A percentile compares a stretch with the other conserved stretches of the same genome.
These are phyloP conservation scores for Acidomyces sp. DNA, from an alignment of 495 filamentous ascomycete species.

Conservation along the genomic window DNA sequence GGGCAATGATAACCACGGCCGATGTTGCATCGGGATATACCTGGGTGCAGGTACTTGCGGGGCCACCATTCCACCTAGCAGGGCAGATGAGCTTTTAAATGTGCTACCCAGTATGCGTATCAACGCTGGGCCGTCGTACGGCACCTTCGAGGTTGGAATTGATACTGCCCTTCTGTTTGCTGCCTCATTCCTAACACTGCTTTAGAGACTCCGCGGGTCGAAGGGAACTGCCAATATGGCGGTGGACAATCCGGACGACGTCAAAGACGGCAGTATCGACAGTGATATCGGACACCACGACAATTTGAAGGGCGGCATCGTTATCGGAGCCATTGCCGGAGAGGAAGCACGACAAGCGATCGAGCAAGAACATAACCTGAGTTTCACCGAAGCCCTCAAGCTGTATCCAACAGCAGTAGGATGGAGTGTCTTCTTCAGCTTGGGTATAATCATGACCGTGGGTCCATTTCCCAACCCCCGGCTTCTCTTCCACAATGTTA, in stretches of 20 bases:
- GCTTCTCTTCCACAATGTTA: background rate
- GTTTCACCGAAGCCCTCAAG: conserved; percentile 26
- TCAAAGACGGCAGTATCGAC: conserved; percentile 3
- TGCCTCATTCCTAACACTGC: too few species aligned
- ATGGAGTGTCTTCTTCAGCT: conserved; percentile 16
- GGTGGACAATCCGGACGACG: too few species aligned
- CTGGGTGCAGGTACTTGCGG: too few species aligned
- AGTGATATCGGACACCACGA: conserved; percentile 15
- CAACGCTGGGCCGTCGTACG: conserved; percentile 5
- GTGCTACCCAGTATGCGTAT: too few species aligned
- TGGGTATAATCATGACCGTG: conserved; percentile 12
- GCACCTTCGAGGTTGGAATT: too few species aligned
- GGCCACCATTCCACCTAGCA: too few species aligned
- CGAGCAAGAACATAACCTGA: conserved; percentile 24
- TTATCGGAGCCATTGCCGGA: conserved; percentile 10
- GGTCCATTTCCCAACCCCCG: too few species aligned
- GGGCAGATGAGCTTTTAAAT: too few species aligned
- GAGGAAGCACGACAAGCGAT: conserved; percentile 19
- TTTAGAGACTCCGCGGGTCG: too few species aligned
- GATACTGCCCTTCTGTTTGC: too few species aligned
- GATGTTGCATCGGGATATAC: background rate
- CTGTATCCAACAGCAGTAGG: conserved; percentile 46
- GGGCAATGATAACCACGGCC: background rate
- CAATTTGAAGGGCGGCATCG: conserved; percentile 18
- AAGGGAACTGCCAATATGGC: too few species aligned